These are phyloP conservation scores for Fulvia fulva DNA, from an alignment of 2,329 filamentous ascomycete species.

Conservation along the genomic window DNA sequence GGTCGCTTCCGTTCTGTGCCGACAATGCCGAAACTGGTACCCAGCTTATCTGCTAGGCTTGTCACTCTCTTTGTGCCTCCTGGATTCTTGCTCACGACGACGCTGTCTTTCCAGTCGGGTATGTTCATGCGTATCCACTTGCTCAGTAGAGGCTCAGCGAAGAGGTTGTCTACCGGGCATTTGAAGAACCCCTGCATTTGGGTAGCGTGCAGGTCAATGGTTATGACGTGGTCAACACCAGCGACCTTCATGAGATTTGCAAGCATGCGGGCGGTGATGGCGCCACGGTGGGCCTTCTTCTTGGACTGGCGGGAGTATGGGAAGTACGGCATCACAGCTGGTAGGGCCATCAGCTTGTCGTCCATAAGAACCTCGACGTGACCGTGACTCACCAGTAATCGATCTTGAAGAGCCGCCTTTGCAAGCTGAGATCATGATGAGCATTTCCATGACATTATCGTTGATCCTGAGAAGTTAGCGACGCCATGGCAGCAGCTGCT, in stretches of 20 bases:
- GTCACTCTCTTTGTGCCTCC: constrained; percentile 97
- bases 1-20: constrained; percentile 68
- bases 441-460: constrained; percentile 96
- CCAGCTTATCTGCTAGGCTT: constrained; percentile 88
- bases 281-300: constrained; percentile 95
- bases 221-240: constrained; percentile 95
- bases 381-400: constrained; percentile 70
- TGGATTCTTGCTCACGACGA: constrained; percentile 97
- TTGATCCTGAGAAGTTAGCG: constrained; percentile 63
- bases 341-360: not conserved
- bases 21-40: constrained; percentile 96
- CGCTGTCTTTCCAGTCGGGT: constrained; percentile 79
- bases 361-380: not conserved
- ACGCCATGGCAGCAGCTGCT: not conserved
- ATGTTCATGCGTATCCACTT: constrained; percentile 93
- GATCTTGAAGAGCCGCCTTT: constrained; percentile 96
- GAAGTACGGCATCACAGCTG: constrained; percentile 89
- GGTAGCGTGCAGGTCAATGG: constrained; percentile 84
- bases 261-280: constrained; percentile 95
- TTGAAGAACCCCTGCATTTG: constrained; percentile 99
- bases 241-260: constrained; percentile 91
- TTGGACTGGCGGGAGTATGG: constrained; percentile 99
- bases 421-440: constrained; percentile 99
- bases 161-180: constrained; percentile 94
- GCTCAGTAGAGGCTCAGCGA: constrained; percentile 90